Percentiles rank a stretch among this genome's conserved stretches.
These are phyloP conservation scores for Cokeromyces recurvatus DNA, from an alignment of 371 early-diverging fungal species.

Conservation along the genomic window DNA sequence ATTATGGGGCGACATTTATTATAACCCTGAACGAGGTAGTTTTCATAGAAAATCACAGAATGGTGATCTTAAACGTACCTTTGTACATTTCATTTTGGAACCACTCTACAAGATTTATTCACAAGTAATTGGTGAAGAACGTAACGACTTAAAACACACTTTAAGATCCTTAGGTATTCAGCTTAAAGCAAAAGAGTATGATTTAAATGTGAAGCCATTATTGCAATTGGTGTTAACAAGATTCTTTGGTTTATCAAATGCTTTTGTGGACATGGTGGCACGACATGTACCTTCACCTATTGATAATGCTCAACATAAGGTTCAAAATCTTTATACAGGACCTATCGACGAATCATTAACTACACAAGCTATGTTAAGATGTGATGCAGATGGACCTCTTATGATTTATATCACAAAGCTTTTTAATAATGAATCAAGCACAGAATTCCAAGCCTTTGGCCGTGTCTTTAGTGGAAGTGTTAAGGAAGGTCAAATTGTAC, in stretches of 20 bases:
- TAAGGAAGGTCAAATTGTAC: slow-evolving; percentile 70
- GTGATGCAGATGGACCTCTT: slow-evolving; percentile 88
- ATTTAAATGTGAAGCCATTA: slow-evolving; percentile 78
- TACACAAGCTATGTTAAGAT: slow-evolving; percentile 72
- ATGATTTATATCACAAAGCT: slow-evolving; percentile 90
- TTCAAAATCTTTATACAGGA: slow-evolving; percentile 78
- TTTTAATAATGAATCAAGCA: slow-evolving; percentile 80
- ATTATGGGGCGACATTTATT: slow-evolving; percentile 97
- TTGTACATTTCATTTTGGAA: slow-evolving; percentile 96
- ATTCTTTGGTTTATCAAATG: slow-evolving; percentile 88
- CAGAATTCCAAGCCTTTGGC: slow-evolving; percentile 87
- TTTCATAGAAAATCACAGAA: slow-evolving; percentile 74
- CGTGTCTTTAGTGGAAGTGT: slow-evolving; percentile 91
- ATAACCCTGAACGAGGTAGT: slow-evolving; percentile 69
- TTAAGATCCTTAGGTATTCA: slow-evolving; percentile 77
- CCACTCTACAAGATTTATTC: slow-evolving; percentile 94
- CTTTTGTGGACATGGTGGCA: slow-evolving; percentile 89
- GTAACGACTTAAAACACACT: slow-evolving; percentile 59
- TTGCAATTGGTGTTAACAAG: slow-evolving; percentile 75
- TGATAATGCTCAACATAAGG: slow-evolving; percentile 65
- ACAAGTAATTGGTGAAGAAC: slow-evolving; percentile 74
- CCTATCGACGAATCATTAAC: slow-evolving; percentile 56
- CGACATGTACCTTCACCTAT: slow-evolving; percentile 78
- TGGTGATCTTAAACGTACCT: slow-evolving; percentile 67
- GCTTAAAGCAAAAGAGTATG: slow-evolving; percentile 74